Percentiles rank a stretch among this genome's conserved stretches.
Conservation (phyloP, 768 basidiomycete genomes). For the Lactarius evosmus region DNA sequence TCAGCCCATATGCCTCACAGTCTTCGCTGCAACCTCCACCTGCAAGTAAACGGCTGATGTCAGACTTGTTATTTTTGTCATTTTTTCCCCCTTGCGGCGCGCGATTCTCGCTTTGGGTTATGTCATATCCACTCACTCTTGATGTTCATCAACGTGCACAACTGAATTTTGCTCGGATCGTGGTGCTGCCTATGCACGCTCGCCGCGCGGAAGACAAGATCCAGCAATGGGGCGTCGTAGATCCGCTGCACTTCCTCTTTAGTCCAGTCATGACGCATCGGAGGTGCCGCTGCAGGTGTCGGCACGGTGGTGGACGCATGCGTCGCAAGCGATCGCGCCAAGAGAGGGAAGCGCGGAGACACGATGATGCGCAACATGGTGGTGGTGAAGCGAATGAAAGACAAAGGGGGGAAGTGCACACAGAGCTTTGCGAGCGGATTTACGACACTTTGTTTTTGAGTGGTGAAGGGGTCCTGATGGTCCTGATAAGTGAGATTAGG, state of each 20-base stretch:
- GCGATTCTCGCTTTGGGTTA: conserved; percentile 30
- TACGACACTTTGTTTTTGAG: neutral
- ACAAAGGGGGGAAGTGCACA: neutral
- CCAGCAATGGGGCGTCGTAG: conserved; percentile 82
- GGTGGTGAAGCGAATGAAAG: neutral
- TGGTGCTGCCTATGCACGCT: conserved; percentile 81
- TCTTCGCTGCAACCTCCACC: conserved; percentile 96
- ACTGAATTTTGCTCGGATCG: conserved; percentile 86
- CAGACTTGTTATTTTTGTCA: conserved; percentile 21
- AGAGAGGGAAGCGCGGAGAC: conserved; percentile 27
- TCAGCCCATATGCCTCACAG: conserved; percentile 50
- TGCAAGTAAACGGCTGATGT: conserved; percentile 34
- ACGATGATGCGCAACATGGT: conserved; percentile 42
- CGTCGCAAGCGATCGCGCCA: conserved; percentile 59
- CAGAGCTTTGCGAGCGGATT: neutral
- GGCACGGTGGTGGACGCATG: conserved; percentile 41
- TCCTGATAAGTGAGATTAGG: neutral
- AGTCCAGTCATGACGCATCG: conserved; percentile 64
- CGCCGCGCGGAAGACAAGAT: conserved; percentile 85
- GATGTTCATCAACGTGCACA: conserved; percentile 98
- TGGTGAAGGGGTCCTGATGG: neutral
- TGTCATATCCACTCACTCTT: conserved; percentile 72
- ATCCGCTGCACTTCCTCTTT: conserved; percentile 79
- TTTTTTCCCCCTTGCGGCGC: too few relatives aligned
- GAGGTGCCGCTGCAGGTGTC: conserved; percentile 26